Evolutionary conservation across 768 basidiomycete genomes (phyloP), one percentile per base, ranked within the genome.

Genomic region (Boletus rubroflammeus): DNA sequence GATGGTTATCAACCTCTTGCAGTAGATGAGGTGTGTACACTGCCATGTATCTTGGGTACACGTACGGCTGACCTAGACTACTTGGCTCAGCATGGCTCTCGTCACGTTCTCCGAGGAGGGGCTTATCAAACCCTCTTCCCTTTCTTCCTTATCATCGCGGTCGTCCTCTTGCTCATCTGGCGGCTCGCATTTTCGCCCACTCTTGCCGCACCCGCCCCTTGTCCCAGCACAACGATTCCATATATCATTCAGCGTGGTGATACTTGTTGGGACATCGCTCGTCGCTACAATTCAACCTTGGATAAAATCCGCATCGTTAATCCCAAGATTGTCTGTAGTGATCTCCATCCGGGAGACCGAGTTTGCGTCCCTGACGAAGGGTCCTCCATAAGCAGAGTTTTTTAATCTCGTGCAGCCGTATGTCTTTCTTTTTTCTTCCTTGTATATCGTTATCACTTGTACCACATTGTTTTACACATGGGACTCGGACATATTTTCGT

Each of bases 111-210:
- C 46, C 75, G 73, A 50, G 62, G 74, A n/a, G 65, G 69, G 10
- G 73, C 81, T 6, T 86, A 86, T 62, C 78, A 81, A 23, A 78
- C 82, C 0, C 75, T 88, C 7, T 83, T 85, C 62, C 86, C 86
- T 7, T 88, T 87, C 73, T 84, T 87, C 74, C 81, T 88, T 53
- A 78, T 86, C 46, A 77, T 87, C 40, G 81, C 79, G 11, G 84
- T 82, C 50, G 55, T 81, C 19, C 76, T 88, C 38, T 75, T 88
- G 13, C 78, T 86, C 50, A 69, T 85, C 55, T 86, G 83, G 81
- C 81, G 84, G 11, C 75, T 86, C 42, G 72, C 82, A 15, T 72
- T 82, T 42, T 63, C 65, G 3, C 68, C 70, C 9, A 64, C 76
- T 9, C 55, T 53, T 43, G 46, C 66, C 47, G 42, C 62, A 39